Conservation (phyloP, 1,139 yeast species). For the Saccharomyces hybrid region DNA sequence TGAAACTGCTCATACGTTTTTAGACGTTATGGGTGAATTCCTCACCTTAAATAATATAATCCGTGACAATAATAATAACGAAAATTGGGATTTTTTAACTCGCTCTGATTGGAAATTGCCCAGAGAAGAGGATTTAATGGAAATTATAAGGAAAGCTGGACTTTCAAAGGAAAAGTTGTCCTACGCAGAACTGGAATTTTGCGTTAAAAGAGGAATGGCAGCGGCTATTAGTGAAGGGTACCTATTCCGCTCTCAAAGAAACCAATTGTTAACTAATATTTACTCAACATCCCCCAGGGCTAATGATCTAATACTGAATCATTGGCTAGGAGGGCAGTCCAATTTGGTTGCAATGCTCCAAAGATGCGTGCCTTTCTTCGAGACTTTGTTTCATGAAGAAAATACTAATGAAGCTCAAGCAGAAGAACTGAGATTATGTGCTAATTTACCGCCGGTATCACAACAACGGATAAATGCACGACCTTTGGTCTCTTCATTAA, state of each 20-base stretch:
- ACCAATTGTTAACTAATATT: conserved; percentile 11
- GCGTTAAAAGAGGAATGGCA: conserved; percentile 46
- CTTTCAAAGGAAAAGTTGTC: conserved; percentile 7
- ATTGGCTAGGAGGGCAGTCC: conserved; percentile 23
- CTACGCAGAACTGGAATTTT: conserved; percentile 32
- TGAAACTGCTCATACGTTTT: conserved; percentile 41
- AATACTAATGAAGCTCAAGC: conserved; percentile 3
- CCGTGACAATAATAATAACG: conserved; percentile 21
- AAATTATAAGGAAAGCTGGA: conserved; percentile 20
- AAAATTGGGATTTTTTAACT: conserved; percentile 26
- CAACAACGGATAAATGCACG: neutral
- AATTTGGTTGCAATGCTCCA: conserved; percentile 14
- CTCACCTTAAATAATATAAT: conserved; percentile 37
- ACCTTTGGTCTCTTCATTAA: neutral
- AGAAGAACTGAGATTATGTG: conserved; percentile 7
- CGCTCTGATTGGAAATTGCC: conserved; percentile 42
- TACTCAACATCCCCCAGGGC: conserved; percentile 17
- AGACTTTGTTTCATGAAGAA: conserved; percentile 8
- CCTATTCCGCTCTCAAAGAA: conserved; percentile 10
- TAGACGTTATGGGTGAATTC: conserved; percentile 57
- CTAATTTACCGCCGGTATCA: conserved; percentile 14
- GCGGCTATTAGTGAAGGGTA: conserved; percentile 27
- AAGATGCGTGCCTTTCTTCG: conserved; percentile 14
- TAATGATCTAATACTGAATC: conserved; percentile 17
- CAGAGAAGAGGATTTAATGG: conserved; percentile 34